Conservation (phyloP, 345 rosid species). For the rapeseed (Brassica napus) region Da-Ae NC_063439.1:18799501-18800000, state of each 20-base stretch:
- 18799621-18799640: slow-evolving; percentile 29
- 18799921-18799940: background rate
- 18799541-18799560: slow-evolving; percentile 35
- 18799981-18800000: slow-evolving; percentile 25
- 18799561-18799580: slow-evolving; percentile 29
- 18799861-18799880: slow-evolving; percentile 10
- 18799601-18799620: slow-evolving; percentile 38
- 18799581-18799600: slow-evolving; percentile 27
- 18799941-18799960: slow-evolving; percentile 11
- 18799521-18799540: slow-evolving; percentile 42
- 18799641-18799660: slow-evolving; percentile 36
- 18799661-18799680: slow-evolving; percentile 46
- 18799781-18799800: slow-evolving; percentile 28
- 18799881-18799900: slow-evolving; percentile 5
- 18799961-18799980: slow-evolving; percentile 11
- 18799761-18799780: slow-evolving; percentile 10
- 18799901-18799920: slow-evolving; percentile 19
- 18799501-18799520: slow-evolving; percentile 65
- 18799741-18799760: slow-evolving; percentile 2
- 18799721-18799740: slow-evolving; percentile 9
- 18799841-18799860: slow-evolving; percentile 13
- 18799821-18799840: slow-evolving; percentile 19
- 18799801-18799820: slow-evolving; percentile 32
- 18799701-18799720: slow-evolving; percentile 18
- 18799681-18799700: slow-evolving; percentile 42